Evolutionary conservation across 1,139 yeast species (phyloP), one percentile per base, ranked within the genome.

Genomic region (Diutina siamensis): DNA sequence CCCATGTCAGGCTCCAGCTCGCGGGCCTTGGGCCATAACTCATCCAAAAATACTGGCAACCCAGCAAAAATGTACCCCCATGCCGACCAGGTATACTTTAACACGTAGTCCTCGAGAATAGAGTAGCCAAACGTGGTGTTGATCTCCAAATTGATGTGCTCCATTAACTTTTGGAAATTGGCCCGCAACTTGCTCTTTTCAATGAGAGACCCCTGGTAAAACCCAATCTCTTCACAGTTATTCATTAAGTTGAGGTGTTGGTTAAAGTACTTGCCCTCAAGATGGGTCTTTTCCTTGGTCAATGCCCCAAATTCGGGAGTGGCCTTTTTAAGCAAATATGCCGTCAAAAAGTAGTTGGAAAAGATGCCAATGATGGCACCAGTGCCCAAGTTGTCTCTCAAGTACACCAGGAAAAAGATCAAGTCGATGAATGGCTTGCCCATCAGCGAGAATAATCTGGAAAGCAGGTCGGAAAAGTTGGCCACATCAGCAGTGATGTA

Each of bases 31-130:
- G 53, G 51, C 65, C 67, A 67, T 31, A 69, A 53, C 49, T 71
- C 76, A 48, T 69, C 76, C 47, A 71, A 58, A 48, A 71, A 68
- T 22, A 88, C 92, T 1, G 97, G 97, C 50, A 88, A 73, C 1
- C 95, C 85, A 1, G 96, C 87, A 67, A 86, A 88, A 28, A 87
- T 65, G 58, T 88, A 88, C 10, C 97, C 97, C 66, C 92, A 73
- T 0, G 95, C 95, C 3, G 95, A 87, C 97, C 97, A 89, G 17
- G 94, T 80, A 58, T 86, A 88, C 63, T 88, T 89, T 60, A 89
- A 72, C 44, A 88, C 78, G 58, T 87, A 87, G 59, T 87, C 95
- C 63, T 89, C 97, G 52, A 86, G 64, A 53, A 85, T 71, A 46
- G 82, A 81, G 61, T 87, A 89, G 17, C 64, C 58, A 49, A 74